phyloP scores from a whole-genome alignment of 176 grass and related monocot species.

The Neostapfia colusana region DNA sequence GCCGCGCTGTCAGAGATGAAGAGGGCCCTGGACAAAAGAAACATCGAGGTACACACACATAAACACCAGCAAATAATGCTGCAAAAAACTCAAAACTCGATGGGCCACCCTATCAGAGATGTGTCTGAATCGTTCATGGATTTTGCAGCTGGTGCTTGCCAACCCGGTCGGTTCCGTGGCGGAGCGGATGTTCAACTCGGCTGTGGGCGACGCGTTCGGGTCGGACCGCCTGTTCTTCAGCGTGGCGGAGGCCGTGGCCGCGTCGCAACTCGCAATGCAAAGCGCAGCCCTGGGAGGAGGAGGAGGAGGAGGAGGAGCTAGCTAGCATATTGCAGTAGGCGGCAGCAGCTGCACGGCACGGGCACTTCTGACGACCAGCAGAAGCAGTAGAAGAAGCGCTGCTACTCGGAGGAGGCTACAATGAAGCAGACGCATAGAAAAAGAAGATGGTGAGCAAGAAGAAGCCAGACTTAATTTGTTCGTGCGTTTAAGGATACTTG shows the following conservation, averaged over 20 bases:
- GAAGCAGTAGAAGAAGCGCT: constrained; percentile 38
- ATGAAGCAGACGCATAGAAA: neutral
- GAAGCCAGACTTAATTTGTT: neutral
- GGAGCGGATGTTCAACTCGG: constrained; percentile 71
- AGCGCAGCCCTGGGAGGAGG: constrained; percentile 26
- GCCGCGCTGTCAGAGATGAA: constrained; percentile 77
- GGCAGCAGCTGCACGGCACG: neutral
- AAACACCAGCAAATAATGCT: too few species aligned
- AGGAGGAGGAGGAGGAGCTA: neutral
- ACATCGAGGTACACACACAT: constrained; percentile 46
- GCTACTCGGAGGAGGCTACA: constrained; percentile 45
- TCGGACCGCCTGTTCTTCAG: constrained; percentile 78
- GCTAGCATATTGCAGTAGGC: constrained; percentile 1
- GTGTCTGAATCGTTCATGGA: too few species aligned
- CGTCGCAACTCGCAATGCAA: constrained; percentile 37
- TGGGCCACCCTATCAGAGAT: too few species aligned
- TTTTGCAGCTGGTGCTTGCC: constrained; percentile 72
- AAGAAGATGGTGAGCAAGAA: neutral
- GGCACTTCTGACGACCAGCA: constrained; percentile 29
- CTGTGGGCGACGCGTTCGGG: constrained; percentile 58
- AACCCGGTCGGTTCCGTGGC: constrained; percentile 81
- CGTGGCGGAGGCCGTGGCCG: constrained; percentile 67
- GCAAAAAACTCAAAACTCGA: too few species aligned
- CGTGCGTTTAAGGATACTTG: neutral
- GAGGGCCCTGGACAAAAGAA: constrained; percentile 63